Conservation (phyloP, 768 basidiomycete genomes). For the Leccinum fibrillosum region DNA sequence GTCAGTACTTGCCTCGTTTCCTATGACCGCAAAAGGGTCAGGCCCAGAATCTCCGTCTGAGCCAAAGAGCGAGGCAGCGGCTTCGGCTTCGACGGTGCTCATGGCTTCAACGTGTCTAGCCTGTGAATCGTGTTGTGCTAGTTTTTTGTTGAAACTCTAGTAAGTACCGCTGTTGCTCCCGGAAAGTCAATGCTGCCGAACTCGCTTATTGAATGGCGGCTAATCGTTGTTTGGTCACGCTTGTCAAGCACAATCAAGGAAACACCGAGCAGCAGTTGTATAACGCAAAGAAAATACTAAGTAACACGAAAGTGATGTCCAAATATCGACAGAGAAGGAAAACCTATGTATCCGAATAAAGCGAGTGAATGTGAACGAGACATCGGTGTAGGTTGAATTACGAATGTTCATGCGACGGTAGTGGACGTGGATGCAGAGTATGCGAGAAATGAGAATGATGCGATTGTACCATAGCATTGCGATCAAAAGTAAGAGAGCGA, state of each 20-base stretch:
- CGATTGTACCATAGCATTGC: conserved; percentile 37
- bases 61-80: conserved; percentile 80
- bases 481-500: conserved; percentile 22
- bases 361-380: conserved; percentile 17
- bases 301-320: conserved; percentile 10
- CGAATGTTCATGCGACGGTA: conserved; percentile 34
- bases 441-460: conserved; percentile 28
- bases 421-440: conserved; percentile 31
- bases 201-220: conserved; percentile 3
- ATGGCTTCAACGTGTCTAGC: conserved; percentile 40
- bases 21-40: conserved; percentile 65
- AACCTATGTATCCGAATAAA: conserved; percentile 26
- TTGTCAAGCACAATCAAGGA: conserved; percentile 10
- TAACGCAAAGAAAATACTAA: conserved; percentile 15
- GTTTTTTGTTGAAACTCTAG: conserved; percentile 14
- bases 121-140: conserved; percentile 8
- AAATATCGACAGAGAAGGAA: conserved; percentile 34
- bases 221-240: conserved; percentile 26
- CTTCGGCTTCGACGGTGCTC: conserved; percentile 73
- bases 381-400: conserved; percentile 33
- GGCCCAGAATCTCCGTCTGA: conserved; percentile 51
- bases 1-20: conserved; percentile 32
- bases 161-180: background rate
- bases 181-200: background rate
- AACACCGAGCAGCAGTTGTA: background rate